phyloP scores from a whole-genome alignment of 805 yeast genomes.

The Candida chauliodis region DNA sequence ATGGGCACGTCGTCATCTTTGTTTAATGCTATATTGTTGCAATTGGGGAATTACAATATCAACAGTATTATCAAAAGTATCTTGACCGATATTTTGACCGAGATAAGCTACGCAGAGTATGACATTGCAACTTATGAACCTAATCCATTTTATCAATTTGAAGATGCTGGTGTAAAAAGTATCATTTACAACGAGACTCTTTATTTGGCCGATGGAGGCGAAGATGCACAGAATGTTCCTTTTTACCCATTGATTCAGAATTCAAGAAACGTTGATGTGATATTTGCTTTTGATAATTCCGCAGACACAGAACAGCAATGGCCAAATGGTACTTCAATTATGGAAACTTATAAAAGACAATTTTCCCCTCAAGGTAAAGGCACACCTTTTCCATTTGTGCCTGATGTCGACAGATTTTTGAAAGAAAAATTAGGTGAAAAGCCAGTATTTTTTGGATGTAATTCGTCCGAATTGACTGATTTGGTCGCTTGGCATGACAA shows the following conservation, averaged over 20 bases:
- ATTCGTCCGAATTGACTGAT: conserved; percentile 32
- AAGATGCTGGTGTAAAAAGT: conserved; percentile 23
- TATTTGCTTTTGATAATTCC: conserved; percentile 41
- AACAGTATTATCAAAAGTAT: conserved; percentile 18
- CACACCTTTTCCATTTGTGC: conserved; percentile 77
- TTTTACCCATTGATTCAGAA: conserved; percentile 29
- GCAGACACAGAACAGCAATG: conserved; percentile 21
- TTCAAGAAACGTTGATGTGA: conserved; percentile 29
- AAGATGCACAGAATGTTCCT: conserved; percentile 37
- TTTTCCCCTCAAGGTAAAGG: conserved; percentile 46
- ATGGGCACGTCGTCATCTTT: conserved; percentile 39
- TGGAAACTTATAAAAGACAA: conserved; percentile 34
- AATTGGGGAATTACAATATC: conserved; percentile 36
- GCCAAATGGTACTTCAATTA: conserved; percentile 38
- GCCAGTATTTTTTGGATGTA: conserved; percentile 85
- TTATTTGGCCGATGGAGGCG: conserved; percentile 38
- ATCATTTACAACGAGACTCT: conserved; percentile 23
- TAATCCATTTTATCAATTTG: conserved; percentile 54
- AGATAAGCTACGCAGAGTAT: conserved; percentile 47
- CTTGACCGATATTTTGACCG: conserved; percentile 19
- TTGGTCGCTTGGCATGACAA: conserved; percentile 27
- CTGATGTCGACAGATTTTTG: conserved; percentile 60
- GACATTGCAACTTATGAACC: conserved; percentile 73
- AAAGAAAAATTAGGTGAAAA: conserved; percentile 56
- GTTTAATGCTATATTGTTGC: conserved; percentile 46